Evolutionary conservation across 139 green algal genomes (phyloP), one percentile per base, ranked within the genome.

Genomic region (Picochlorum sp.): DNA sequence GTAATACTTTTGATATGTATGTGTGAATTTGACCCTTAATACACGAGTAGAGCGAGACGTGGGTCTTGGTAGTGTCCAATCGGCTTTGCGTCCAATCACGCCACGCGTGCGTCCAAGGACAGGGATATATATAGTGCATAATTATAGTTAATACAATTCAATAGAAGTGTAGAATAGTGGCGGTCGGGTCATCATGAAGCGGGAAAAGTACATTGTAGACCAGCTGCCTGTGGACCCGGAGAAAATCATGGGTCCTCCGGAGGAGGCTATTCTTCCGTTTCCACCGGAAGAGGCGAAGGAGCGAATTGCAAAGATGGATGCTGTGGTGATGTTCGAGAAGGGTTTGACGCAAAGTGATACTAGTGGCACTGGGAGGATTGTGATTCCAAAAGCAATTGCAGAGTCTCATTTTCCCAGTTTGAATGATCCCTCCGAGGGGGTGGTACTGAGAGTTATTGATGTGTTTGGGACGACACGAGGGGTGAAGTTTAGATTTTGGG

Each of bases 251-350:
- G 51, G 21, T 10, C 51, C 51, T 26, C 10, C 21, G 14, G 23
- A 59, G 18, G 51, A 59, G 23, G 51, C 51, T 38, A 34, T 38
- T 21, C 51, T 59, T 15, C 51, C 51, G n/a, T 28, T 59, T 30
- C 51, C 51, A 38, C 51, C 51, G 20, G 51, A 59, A 34, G 51
- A 59, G n/a, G 51, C 51, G 0, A 30, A 34, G 51, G 23, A 26
- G n/a, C n/a, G 51, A 34, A 30, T 59, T 26, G 7, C 15, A 4
- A 59, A 71, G 37, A 13, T 75, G 23, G 54, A 52, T n/a, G 71
- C 71, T 6, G 60, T 38, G 20, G n/a, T 83, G 0, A n/a, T 78
- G 18, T 84, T 84, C 46, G 78, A 84, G 24, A 84, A 84, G 54
- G 64, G 74, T 49, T 51, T 84, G 5, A 84, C 78, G 8, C 64